Evolutionary conservation across 495 filamentous ascomycete genomes (phyloP).

Genomic region (Talaromyces borbonicus): DNA sequence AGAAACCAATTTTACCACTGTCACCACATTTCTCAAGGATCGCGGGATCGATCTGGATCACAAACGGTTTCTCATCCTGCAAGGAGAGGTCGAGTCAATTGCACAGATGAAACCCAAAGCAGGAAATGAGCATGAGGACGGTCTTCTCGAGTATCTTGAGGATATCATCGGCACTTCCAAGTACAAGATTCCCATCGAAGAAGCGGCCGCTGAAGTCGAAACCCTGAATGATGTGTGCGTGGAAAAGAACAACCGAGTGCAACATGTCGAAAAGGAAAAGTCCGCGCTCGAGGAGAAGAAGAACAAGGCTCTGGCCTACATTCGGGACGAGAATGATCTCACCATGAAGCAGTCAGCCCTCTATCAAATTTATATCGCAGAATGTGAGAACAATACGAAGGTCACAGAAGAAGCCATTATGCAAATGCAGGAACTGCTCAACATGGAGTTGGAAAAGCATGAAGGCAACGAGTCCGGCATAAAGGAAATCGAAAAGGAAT

Average conservation of each 20-base stretch:
- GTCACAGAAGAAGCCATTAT: conserved; percentile 84
- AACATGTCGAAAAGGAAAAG: conserved; percentile 97
- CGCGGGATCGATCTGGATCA: conserved; percentile 92
- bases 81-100: conserved; percentile 97
- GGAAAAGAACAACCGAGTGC: conserved; percentile 87
- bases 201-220: conserved; percentile 80
- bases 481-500: conserved; percentile 76
- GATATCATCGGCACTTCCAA: conserved; percentile 98
- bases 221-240: conserved; percentile 86
- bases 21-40: conserved; percentile 80
- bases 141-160: conserved; percentile 90
- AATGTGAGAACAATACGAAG: conserved; percentile 77
- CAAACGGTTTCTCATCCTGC: conserved; percentile 94
- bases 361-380: conserved; percentile 82
- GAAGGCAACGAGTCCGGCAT: conserved; percentile 85
- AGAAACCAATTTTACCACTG: conserved; percentile 80
- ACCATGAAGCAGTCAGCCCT: conserved; percentile 77
- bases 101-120: conserved; percentile 99
- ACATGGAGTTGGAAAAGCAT: conserved; percentile 84
- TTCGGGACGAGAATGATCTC: conserved; percentile 89
- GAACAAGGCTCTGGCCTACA: conserved; percentile 79
- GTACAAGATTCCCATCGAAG: conserved; percentile 94
- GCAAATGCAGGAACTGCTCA: conserved; percentile 80
- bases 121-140: conserved; percentile 87
- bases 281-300: conserved; percentile 89